Conservation (phyloP, 306 rosid species). For the Astragalus glycyphyllos region DNA sequence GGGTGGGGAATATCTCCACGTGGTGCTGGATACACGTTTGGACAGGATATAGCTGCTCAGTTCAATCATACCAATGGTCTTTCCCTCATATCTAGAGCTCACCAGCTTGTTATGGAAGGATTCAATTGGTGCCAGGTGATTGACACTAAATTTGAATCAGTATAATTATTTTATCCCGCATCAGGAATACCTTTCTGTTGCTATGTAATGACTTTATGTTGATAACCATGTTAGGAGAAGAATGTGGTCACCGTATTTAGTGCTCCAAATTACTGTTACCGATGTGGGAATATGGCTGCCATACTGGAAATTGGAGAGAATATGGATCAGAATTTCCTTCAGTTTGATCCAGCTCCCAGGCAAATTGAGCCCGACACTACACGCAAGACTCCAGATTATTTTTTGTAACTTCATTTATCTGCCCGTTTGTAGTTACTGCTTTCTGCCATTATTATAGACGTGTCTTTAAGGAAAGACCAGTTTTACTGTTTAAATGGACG, state of each 20-base stretch:
- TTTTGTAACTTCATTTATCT: conserved; percentile 72
- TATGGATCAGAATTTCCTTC: conserved; percentile 98
- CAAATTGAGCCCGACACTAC: conserved; percentile 96
- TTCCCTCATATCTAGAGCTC: conserved; percentile 93
- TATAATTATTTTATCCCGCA: background rate
- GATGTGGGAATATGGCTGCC: conserved; percentile 99
- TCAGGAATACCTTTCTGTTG: conserved; percentile 18
- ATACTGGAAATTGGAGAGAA: conserved; percentile 95
- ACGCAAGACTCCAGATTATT: conserved; percentile 99
- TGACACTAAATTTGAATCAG: conserved; percentile 1
- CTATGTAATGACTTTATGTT: conserved; percentile 31
- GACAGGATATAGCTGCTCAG: conserved; percentile 96
- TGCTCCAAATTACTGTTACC: conserved; percentile 98
- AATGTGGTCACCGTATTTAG: conserved; percentile 98
- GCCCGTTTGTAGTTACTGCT: conserved; percentile 60
- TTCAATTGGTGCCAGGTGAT: conserved; percentile 98
- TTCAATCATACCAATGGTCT: conserved; percentile 96
- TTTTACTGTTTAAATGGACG: conserved; percentile 56
- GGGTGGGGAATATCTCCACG: conserved; percentile 99
- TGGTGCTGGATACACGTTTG: conserved; percentile 98
- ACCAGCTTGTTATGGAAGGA: conserved; percentile 99
- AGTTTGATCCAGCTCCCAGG: conserved; percentile 98
- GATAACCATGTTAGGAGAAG: conserved; percentile 66
- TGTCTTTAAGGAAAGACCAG: conserved; percentile 61
- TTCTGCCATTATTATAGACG: conserved; percentile 67